Evolutionary conservation across 306 rosid species (phyloP).

Genomic region (Sicyos edulis): DNA sequence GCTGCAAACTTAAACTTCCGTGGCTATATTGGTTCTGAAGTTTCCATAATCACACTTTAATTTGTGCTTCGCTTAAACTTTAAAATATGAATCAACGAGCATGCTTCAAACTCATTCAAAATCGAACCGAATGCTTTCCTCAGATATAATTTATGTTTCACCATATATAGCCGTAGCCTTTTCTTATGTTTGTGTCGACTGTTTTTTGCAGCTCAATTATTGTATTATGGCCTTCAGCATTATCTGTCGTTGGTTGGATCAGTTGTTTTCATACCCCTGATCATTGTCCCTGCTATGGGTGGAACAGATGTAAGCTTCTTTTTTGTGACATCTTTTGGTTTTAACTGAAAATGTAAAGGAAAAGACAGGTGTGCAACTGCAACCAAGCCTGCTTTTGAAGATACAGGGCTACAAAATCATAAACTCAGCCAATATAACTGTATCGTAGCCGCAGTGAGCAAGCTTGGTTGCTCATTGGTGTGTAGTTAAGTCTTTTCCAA

Average conservation of each 20-base stretch:
- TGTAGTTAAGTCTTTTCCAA: conserved; percentile 4
- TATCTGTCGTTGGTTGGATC: conserved; percentile 88
- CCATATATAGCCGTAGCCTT: background rate
- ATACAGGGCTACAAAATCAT: background rate
- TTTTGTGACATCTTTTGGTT: conserved; percentile 22
- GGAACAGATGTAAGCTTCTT: conserved; percentile 69
- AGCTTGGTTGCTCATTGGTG: conserved; percentile 14
- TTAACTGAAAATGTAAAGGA: conserved; percentile 10
- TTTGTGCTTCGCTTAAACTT: background rate
- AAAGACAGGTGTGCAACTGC: conserved; percentile 14
- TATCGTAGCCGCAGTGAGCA: background rate
- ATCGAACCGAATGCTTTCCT: background rate
- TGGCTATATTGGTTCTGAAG: background rate
- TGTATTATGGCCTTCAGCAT: conserved; percentile 82
- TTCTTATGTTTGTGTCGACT: conserved; percentile 25
- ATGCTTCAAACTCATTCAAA: background rate
- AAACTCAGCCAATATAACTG: background rate
- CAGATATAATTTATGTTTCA: conserved; percentile 1
- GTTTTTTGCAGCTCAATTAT: conserved; percentile 53
- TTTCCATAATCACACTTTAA: background rate
- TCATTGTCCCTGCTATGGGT: conserved; percentile 76
- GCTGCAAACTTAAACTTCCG: background rate
- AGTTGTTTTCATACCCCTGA: conserved; percentile 64
- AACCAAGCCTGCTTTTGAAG: conserved; percentile 1
- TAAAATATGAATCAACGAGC: background rate